Evolutionary conservation across 2,329 filamentous ascomycete species (phyloP), one percentile per base, ranked within the genome.

Genomic region (Ceratocystis eucalypticola): DNA sequence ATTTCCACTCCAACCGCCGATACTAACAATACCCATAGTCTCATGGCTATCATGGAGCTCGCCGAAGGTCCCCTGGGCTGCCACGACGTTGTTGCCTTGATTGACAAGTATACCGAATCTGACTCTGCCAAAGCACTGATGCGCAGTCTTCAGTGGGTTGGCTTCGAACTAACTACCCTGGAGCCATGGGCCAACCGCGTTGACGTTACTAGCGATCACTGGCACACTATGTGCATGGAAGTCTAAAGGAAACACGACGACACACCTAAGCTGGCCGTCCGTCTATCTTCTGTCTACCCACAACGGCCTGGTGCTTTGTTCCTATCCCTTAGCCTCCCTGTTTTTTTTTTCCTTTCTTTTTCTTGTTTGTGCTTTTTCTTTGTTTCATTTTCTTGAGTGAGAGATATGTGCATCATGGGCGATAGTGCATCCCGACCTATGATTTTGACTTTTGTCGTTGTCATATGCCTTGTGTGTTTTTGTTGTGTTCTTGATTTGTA

Each of bases 151-250:
- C 89, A 91, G 74, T 96, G 92, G 92, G 92, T 95, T 70, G 92
- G 92, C 66, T 96, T 96, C 73, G 88, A 89, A 73, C 82, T 93
- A 70, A 86, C 85, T 62, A 93, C 89, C 28, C 80, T 96, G 55
- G 87, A 91, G 71, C 82, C 84, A 71, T 96, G 91, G 87, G 82
- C 84, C 17, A 77, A 80, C 59, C 79, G 80, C 48, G 74, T 82
- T 65, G 84, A 88, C 69, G 81, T 87, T 65, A 85, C 88, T 63
- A 96, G 91, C 77, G 78, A 85, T 64, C 81, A 81, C 72, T 96
- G 92, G 92, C 76, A 96, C 68, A 91, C 95, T 74, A 84, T 96
- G 80, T 86, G 86, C 69, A 94, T 96, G 85, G 91, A 96, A 74
- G 79, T 93, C 67, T 96, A 82, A 70, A 65, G 64, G 30, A 48